Percentiles rank a stretch among this genome's conserved stretches.
Conservation (phyloP, 805 yeast species). For the Ogataea corticis region DNA sequence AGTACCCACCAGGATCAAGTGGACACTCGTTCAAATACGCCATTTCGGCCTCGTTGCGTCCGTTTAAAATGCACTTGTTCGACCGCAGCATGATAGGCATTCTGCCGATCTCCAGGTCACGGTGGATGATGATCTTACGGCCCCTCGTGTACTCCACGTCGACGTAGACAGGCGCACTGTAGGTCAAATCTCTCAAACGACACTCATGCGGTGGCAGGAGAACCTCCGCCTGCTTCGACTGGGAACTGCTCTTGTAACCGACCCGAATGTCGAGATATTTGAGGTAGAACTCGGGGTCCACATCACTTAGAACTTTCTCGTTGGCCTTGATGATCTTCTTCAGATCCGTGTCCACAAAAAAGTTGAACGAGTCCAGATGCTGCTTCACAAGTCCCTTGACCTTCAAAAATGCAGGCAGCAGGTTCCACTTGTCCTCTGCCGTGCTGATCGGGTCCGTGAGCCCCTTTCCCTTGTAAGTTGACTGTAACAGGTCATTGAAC, state of each 20-base stretch:
- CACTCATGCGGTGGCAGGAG: conserved; percentile 91
- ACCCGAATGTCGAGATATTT: conserved; percentile 92
- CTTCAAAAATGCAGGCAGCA: conserved; percentile 91
- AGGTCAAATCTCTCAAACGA: conserved; percentile 88
- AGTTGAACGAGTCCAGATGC: conserved; percentile 97
- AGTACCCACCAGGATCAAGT: conserved; percentile 97
- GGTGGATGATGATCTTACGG: conserved; percentile 82
- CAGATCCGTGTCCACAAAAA: conserved; percentile 90
- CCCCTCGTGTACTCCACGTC: conserved; percentile 98
- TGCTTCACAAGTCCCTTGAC: conserved; percentile 97
- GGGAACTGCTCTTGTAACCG: conserved; percentile 69
- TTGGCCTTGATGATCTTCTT: conserved; percentile 92
- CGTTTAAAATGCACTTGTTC: conserved; percentile 83
- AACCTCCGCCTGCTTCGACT: conserved; percentile 51
- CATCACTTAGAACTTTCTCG: conserved; percentile 85
- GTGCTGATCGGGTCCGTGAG: conserved; percentile 86
- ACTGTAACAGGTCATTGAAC: conserved; percentile 75
- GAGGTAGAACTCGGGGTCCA: conserved; percentile 94
- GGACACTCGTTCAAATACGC: conserved; percentile 93
- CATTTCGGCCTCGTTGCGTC: conserved; percentile 79
- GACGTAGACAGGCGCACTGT: conserved; percentile 92
- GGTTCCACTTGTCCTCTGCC: conserved; percentile 95
- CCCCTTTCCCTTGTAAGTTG: conserved; percentile 81
- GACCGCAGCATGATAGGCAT: conserved; percentile 99
- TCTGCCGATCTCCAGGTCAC: conserved; percentile 91